phyloP scores from a whole-genome alignment of 768 basidiomycete species.

The Lactifluus pinguis region DNA sequence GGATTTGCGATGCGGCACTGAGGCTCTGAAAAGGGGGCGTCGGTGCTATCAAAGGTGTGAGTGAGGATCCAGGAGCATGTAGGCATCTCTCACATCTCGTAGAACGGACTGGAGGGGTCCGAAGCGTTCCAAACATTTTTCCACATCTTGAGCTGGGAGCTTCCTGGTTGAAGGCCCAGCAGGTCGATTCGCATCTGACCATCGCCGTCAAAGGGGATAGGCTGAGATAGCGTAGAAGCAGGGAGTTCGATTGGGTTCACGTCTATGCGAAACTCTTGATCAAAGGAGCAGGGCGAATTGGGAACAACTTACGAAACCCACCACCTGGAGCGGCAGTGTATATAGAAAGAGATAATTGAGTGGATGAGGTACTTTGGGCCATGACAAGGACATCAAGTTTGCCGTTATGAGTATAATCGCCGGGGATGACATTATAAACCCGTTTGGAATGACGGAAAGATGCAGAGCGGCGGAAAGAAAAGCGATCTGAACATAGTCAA shows the following conservation, averaged over 20 bases:
- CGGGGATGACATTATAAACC: conserved; percentile 80
- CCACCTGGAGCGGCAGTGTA: conserved; percentile 56
- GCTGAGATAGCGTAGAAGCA: conserved; percentile 63
- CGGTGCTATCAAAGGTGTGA: conserved; percentile 20
- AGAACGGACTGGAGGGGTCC: conserved; percentile 41
- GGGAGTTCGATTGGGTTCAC: conserved; percentile 41
- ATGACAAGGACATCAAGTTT: conserved; percentile 86
- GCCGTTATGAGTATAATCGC: conserved; percentile 90
- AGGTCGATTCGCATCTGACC: conserved; percentile 89
- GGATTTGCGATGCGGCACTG: conserved; percentile 79
- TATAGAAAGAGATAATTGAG: conserved; percentile 55
- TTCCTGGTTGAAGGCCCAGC: conserved; percentile 45
- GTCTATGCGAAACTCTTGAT: conserved; percentile 14
- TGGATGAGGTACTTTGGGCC: conserved; percentile 44
- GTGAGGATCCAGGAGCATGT: neutral
- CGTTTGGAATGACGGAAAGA: conserved; percentile 46
- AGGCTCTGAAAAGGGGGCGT: conserved; percentile 50
- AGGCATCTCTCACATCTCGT: conserved; percentile 52
- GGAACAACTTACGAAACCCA: conserved; percentile 50
- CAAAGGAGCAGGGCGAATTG: neutral
- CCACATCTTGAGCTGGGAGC: conserved; percentile 57
- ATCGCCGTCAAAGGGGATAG: conserved; percentile 77
- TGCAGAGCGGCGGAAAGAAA: conserved; percentile 41
- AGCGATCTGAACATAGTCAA: conserved; percentile 39
- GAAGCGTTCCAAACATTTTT: conserved; percentile 70